These are phyloP conservation scores for Glycyrrhiza uralensis DNA, from an alignment of 306 rosid species.

Conservation along the genomic window DNA sequence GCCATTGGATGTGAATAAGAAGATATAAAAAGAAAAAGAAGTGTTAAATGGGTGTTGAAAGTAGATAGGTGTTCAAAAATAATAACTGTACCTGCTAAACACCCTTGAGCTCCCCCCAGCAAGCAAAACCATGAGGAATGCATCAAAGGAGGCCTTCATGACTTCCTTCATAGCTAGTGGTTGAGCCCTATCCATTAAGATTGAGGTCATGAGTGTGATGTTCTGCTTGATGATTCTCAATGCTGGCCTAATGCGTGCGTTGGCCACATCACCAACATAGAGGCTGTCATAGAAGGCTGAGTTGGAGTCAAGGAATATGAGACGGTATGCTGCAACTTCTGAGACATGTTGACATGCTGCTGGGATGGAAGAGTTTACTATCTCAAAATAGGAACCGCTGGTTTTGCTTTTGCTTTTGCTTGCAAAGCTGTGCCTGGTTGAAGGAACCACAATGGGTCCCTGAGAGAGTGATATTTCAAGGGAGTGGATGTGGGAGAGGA, in stretches of 20 bases:
- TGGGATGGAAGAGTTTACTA: constrained; percentile 39
- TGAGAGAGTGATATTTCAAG: constrained; percentile 58
- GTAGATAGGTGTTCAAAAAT: no score
- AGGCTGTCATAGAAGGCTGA: constrained; percentile 73
- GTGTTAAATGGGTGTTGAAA: no score
- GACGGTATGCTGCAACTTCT: constrained; percentile 86
- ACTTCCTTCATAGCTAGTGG: constrained; percentile 79
- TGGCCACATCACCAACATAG: constrained; percentile 58
- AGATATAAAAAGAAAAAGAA: no score
- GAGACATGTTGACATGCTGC: constrained; percentile 69
- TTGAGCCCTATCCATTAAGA: constrained; percentile 70
- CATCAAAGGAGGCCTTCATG: constrained; percentile 84
- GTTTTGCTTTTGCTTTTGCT: constrained; percentile 22
- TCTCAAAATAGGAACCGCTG: constrained; percentile 63
- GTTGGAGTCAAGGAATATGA: constrained; percentile 77
- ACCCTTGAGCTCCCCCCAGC: constrained; percentile 82
- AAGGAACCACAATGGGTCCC: constrained; percentile 32
- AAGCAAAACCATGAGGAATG: constrained; percentile 82
- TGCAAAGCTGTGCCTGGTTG: constrained; percentile 28
- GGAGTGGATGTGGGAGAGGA: constrained; percentile 54
- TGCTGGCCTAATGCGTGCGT: constrained; percentile 68
- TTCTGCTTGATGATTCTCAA: constrained; percentile 72
- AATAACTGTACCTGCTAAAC: constrained; percentile 49
- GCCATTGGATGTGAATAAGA: no score
- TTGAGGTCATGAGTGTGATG: constrained; percentile 59